Base-by-base conservation (phyloP, 129 eudicot genomes). In the Ambrosia trifida region DNA sequence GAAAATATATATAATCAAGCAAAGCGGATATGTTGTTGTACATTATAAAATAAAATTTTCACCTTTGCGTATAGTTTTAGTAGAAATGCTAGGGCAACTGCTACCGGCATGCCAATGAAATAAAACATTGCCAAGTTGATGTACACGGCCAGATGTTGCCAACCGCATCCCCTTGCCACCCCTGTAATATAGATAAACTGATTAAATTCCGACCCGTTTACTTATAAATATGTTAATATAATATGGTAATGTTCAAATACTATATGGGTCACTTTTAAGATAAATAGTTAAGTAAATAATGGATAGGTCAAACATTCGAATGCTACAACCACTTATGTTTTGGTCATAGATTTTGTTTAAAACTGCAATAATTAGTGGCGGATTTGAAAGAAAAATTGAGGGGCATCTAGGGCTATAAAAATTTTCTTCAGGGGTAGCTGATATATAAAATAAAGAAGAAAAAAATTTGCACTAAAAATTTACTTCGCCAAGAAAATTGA, bases 81-180 rank as follows among this genome's bases (percentile, higher is more conserved):
- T 72, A 79, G 76, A 78, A 92, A 83, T 2, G 85, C 91, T 38
- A 93, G 88, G 11, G 85, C 36, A 36, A 49, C 44, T 2, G 98
- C 95, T 11, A 89, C 73, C 2, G 91, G 86, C 88, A 85, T 83
- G 66, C 96, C 98, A 58, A 88, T 76, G 45, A 75, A n/a, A 75
- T 75, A 75, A 66, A 75, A 89, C 65, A 84, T 81, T 72, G 76
- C 82, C 35, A 92, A 64, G 75, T 86, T 88, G 64, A 85, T 77
- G 64, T 24, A 82, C 70, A 80, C 79, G 0, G 88, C 90, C 51
- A 83, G 33, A 70, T 80, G 88, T 61, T 93, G 96, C 96, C 89
- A 93, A 31, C 95, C 96, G 31, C 96, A 87, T 47, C 98, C 98
- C 56, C 96, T 83, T n/a, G 91, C 84, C 71, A 83, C 96, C 43